Base-by-base conservation (phyloP, 2,329 filamentous ascomycete species). In the Verticillium isaacii region DNA sequence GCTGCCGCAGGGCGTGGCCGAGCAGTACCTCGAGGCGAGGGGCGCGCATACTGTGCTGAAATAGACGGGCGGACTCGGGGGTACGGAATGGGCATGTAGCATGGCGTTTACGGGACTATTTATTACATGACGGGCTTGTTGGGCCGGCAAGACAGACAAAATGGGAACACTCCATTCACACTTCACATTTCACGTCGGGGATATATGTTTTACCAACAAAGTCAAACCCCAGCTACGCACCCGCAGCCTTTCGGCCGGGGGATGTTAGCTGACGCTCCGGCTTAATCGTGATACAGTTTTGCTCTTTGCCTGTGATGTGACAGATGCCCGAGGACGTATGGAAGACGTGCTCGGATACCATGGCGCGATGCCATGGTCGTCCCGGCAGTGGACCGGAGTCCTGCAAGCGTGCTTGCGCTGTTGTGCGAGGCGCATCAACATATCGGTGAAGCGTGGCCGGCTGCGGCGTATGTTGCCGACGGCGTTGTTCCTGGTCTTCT, bases 221-320 rank as follows among this genome's bases (percentile, higher is more conserved):
- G 92, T 96, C 93, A 97, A 96, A 86, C 92, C 81, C 84, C 88
- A 86, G 89, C 92, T 90, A 97, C 87, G 89, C 91, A 90, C 87
- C 87, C 81, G 78, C 75, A 75, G 82, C 86, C 90, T 96, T 79
- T 96, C 91, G 81, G 85, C 78, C 79, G 81, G 82, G 83, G 87
- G 84, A 87, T 88, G 91, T 85, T 89, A 93, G 87, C 88, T 89
- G 88, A 86, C 86, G 91, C 93, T 96, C 93, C 93, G 93, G 93
- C 93, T 97, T 97, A 97, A 95, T 96, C 89, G 92, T 89, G 91
- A 92, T 92, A 90, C 71, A 67, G 64, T 64, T 75, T 85, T 85
- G 75, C 77, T 96, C 85, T 96, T 82, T 89, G 93, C 92, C 91
- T 85, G 76, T 75, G 67, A 67, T 77, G 78, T 83, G 86, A 90